Evolutionary conservation across 768 basidiomycete species (phyloP), one percentile per base, ranked within the genome.

Genomic region (Tricholoma sp.): DNA sequence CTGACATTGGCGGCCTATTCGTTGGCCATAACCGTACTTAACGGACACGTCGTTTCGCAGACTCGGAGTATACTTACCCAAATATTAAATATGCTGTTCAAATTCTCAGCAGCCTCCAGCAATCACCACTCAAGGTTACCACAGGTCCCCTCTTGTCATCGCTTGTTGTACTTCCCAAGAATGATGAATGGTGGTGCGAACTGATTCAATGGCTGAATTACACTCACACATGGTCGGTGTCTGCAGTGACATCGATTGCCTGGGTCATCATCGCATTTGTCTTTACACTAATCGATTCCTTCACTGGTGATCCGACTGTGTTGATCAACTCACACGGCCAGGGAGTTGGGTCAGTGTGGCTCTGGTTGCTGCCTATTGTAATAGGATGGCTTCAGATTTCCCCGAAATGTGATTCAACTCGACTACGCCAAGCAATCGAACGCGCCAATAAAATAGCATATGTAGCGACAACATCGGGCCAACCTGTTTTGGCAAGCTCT

Each of bases 211-310:
- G 67, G 56, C 67, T 80, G 22, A 63, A 78, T 47, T 70, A 69
- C 41, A 64, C 65, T 5, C 74, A 75, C 49, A 69, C 71, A 19
- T 75, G 74, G 74, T 73, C 71, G 0, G 69, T 75, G 14, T 57
- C 73, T 12, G 75, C 76, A 2, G 73, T 66, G 1, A 67, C 69
- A 7, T 74, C 74, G 8, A 75, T 79, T 18, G 59, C 63, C 0
- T 81, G 77, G 77, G 79, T 80, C 2, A 56, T 77, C 37, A 63
- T 79, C 5, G 77, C 79, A 0, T 79, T 77, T 55, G 52, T 70
- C 1, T 69, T 77, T 59, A 76, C 76, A 2, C 64, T 77, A 29
- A 54, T 74, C 21, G 70, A 73, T 50, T 69, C 71, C 12, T 72
- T 74, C 56, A 62, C 65, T 12, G 56, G 60, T 3, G 55, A 67